Evolutionary conservation across 768 basidiomycete species (phyloP), one percentile per base, ranked within the genome.

Genomic region (Russula emetica): DNA sequence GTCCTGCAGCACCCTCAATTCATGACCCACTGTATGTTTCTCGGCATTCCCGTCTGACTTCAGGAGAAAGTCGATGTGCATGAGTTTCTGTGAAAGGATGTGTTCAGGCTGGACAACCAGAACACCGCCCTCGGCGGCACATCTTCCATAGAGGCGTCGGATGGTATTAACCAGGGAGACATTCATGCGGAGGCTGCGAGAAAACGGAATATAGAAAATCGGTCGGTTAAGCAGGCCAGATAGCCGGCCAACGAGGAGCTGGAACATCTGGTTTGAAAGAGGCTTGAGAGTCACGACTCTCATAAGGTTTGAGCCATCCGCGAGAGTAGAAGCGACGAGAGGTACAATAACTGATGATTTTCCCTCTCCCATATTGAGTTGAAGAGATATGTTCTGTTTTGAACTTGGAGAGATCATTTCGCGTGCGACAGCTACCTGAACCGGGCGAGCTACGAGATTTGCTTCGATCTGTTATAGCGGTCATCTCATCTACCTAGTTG

Each of bases 331-430:
- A 0, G 74, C 72, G 1, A 76, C 71, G 34, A 83, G 71, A 0
- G 83, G 83, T 2, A 83, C 75, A 22, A 84, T 85, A 5, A 82
- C 81, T 4, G 77, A 75, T 13, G 80, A 77, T 63, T 84, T 83
- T 1, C 83, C 83, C 59, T 84, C 83, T 2, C 83, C 83, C 83
- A 84, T 85, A 55, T 84, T 82, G 18, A 84, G 76, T 45, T 84
- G 83, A 32, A 80, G 72, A 7, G 75, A 69, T 0, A 78, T 77
- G 54, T 79, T 84, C 9, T 66, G 18, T 2, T 64, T 61, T 0
- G 71, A 74, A 1, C 59, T 61, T 0, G 83, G 82, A 0, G 69
- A 58, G 26, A 81, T 79, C 83, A 84, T 83, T 55, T 82, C 76
- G 4, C 67, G 57, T 0, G 82, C 79, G 10, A 84, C 71, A 0